A percentile compares a stretch with the other conserved stretches of the same genome.
Evolutionary conservation across 2,329 filamentous ascomycete genomes (phyloP).

Genomic region (Sporothrix variecibatus): DNA sequence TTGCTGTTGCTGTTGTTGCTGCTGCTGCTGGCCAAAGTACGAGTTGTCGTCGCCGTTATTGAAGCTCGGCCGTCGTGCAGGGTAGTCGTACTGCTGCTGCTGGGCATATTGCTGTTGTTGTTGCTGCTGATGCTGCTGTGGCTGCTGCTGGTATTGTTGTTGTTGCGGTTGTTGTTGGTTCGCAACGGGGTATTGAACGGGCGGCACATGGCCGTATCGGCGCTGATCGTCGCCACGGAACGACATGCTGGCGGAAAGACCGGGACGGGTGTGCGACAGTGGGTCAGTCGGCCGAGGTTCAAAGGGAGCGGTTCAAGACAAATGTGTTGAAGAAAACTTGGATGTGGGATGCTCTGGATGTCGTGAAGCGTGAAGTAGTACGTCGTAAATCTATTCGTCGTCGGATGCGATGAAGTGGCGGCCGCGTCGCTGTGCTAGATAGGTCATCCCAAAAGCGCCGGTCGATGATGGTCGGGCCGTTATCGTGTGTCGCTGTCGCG

Average conservation of each 20-base stretch:
- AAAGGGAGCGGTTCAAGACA: background rate
- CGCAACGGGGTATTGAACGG: constrained; percentile 62
- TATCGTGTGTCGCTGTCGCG: background rate
- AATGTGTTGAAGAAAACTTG: background rate
- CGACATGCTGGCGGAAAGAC: constrained; percentile 51
- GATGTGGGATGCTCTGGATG: background rate
- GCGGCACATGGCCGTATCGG: constrained; percentile 67
- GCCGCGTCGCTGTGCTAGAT: background rate
- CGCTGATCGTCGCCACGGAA: constrained; percentile 64
- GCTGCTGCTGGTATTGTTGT: constrained; percentile 18
- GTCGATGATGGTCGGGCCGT: background rate
- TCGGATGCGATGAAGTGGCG: background rate
- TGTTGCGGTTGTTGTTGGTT: constrained; percentile 37
- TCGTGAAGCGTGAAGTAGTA: background rate
- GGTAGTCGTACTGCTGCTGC: constrained; percentile 39
- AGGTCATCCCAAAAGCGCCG: background rate
- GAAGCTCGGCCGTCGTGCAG: constrained; percentile 67
- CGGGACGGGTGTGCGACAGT: constrained; percentile 1
- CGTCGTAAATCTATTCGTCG: background rate
- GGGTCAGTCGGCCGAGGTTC: constrained; percentile 4
- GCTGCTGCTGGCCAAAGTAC: constrained; percentile 47
- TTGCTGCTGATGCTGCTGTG: constrained; percentile 22
- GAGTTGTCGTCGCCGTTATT: constrained; percentile 72
- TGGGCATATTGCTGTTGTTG: constrained; percentile 16
- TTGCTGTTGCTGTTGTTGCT: constrained; percentile 10